Evolutionary conservation across 176 grass and related monocot genomes (phyloP).

Genomic region (Aegilops sharonensis): DNA sequence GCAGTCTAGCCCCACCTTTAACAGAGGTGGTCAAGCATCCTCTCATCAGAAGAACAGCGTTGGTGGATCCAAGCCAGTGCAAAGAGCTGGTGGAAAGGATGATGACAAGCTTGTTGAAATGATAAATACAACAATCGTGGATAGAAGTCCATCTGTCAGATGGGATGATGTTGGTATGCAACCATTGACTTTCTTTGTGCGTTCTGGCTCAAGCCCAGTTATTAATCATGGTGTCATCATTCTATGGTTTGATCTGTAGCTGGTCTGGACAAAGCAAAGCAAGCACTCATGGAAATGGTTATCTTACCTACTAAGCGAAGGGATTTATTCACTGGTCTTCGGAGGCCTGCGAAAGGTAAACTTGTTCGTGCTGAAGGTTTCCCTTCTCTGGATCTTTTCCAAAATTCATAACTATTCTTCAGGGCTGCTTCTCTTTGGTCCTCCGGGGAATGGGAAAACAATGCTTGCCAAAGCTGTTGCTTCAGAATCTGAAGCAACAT

Average conservation of each 20-base stretch:
- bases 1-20: slow-evolving; percentile 41
- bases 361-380: neutral
- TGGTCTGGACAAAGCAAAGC: slow-evolving; percentile 95
- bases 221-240: slow-evolving; percentile 5
- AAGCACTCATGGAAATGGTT: slow-evolving; percentile 99
- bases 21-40: slow-evolving; percentile 43
- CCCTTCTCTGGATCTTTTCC: neutral
- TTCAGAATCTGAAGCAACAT: slow-evolving; percentile 98
- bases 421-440: slow-evolving; percentile 87
- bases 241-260: slow-evolving; percentile 47
- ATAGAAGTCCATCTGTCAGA: slow-evolving; percentile 85
- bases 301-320: slow-evolving; percentile 94
- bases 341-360: slow-evolving; percentile 87
- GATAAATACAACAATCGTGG: slow-evolving; percentile 91
- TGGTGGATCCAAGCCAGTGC: slow-evolving; percentile 41
- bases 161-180: slow-evolving; percentile 97
- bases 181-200: neutral
- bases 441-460: slow-evolving; percentile 95
- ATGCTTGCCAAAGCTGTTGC: slow-evolving; percentile 99
- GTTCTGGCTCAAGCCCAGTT: slow-evolving; percentile 16
- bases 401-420: slow-evolving; percentile 5
- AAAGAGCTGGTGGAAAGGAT: slow-evolving; percentile 43
- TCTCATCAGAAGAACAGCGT: slow-evolving; percentile 29
- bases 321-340: slow-evolving; percentile 87
- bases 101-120: slow-evolving; percentile 81